These are phyloP conservation scores for Mortierella sp. DNA, from an alignment of 371 early-diverging fungal genomes.

Conservation along the genomic window DNA sequence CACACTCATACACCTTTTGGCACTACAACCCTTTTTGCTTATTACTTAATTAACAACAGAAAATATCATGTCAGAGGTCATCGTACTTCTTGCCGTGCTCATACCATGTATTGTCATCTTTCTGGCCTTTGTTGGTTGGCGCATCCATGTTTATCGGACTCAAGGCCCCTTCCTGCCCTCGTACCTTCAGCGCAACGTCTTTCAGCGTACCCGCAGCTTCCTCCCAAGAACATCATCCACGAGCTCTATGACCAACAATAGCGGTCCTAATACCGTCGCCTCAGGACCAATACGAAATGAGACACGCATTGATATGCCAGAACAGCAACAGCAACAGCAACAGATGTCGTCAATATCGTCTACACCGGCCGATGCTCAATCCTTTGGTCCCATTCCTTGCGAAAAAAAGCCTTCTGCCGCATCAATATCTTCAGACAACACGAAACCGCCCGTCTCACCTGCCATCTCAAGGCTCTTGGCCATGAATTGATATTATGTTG, in stretches of 20 bases:
- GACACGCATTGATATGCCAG: slow-evolving; percentile 25
- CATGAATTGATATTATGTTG: too few species aligned
- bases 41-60: too few species aligned
- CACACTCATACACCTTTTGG: background rate
- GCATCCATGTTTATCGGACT: slow-evolving; percentile 34
- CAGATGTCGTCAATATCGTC: slow-evolving; percentile 13
- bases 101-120: slow-evolving; percentile 33
- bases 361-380: background rate
- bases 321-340: slow-evolving; percentile 11
- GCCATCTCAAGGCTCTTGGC: slow-evolving; percentile 23
- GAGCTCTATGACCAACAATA: background rate
- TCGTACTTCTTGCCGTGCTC: slow-evolving; percentile 34
- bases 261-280: background rate
- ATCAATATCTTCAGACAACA: slow-evolving; percentile 1
- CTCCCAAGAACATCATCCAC: slow-evolving; percentile 24
- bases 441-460: slow-evolving; percentile 14
- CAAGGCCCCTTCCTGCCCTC: slow-evolving; percentile 30
- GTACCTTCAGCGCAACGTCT: slow-evolving; percentile 35
- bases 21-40: too few species aligned
- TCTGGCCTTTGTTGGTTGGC: slow-evolving; percentile 24
- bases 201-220: slow-evolving; percentile 40
- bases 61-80: slow-evolving; percentile 25
- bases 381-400: slow-evolving; percentile 9
- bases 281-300: slow-evolving; percentile 30
- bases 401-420: background rate